Conservation (phyloP, 208 protist species). For the Naegleria lovaniensis region DNA sequence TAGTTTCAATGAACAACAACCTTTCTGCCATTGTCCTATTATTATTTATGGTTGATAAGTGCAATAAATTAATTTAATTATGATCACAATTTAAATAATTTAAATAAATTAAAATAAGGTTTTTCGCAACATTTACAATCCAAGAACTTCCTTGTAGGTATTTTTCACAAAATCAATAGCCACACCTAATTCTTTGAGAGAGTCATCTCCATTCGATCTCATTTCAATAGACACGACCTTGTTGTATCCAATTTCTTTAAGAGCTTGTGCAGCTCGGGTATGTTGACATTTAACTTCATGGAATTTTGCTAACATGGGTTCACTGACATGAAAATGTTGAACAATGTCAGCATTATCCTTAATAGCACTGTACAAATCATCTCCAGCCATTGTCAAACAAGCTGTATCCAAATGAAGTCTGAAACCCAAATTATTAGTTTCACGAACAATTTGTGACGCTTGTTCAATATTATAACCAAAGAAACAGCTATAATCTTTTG, state of each 20-base stretch:
- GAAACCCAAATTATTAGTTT: not conserved
- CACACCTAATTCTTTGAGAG: not conserved
- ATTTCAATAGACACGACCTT: not conserved
- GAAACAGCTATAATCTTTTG: not conserved
- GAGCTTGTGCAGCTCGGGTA: not conserved
- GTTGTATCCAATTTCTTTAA: not conserved
- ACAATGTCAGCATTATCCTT: not conserved
- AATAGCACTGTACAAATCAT: not conserved
- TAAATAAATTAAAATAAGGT: too few species aligned
- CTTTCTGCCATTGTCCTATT: too few species aligned
- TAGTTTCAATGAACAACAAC: too few species aligned
- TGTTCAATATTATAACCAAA: not conserved
- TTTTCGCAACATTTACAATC: not conserved
- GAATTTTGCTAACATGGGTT: not conserved
- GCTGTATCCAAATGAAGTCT: not conserved
- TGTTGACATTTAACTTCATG: not conserved
- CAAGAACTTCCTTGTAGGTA: not conserved
- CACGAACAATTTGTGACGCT: not conserved
- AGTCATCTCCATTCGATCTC: not conserved
- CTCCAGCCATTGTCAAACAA: not conserved
- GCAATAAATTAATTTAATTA: too few species aligned
- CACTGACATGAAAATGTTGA: conserved; percentile 5
- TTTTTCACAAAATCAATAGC: not conserved
- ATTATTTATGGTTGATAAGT: too few species aligned
- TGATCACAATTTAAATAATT: too few species aligned